Percentiles rank a stretch among this genome's conserved stretches.
Conservation (phyloP, 164 flowering plant genomes). For the Stephania japonica region DNA sequence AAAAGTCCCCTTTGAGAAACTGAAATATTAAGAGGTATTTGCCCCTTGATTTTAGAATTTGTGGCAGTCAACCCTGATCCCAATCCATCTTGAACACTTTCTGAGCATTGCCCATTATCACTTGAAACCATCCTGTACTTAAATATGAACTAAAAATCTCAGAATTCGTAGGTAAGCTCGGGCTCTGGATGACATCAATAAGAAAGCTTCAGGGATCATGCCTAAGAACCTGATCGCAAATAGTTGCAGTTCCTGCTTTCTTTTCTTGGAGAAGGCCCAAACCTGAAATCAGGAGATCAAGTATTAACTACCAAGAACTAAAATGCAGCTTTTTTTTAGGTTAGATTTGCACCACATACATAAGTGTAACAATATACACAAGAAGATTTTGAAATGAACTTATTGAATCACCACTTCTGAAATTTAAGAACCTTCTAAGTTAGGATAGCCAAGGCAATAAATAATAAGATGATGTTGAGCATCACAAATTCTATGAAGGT, state of each 20-base stretch:
- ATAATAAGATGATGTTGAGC: too few relatives aligned
- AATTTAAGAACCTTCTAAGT: not conserved
- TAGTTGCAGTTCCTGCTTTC: not conserved
- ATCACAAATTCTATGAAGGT: too few relatives aligned
- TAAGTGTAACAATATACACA: not conserved
- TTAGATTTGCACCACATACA: too few relatives aligned
- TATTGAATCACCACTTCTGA: not conserved
- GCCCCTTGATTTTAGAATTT: slow-evolving; percentile 9
- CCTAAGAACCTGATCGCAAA: not conserved
- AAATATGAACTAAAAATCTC: not conserved
- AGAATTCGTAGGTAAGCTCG: not conserved
- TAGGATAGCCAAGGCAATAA: too few relatives aligned
- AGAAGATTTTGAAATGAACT: not conserved
- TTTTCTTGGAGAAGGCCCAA: not conserved
- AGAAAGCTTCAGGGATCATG: not conserved
- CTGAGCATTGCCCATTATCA: slow-evolving; percentile 8
- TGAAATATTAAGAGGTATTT: slow-evolving; percentile 15
- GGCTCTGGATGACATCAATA: not conserved
- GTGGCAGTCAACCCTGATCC: slow-evolving; percentile 6
- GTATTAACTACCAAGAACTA: not conserved
- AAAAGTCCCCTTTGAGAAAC: slow-evolving; percentile 22
- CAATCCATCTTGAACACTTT: slow-evolving; percentile 18
- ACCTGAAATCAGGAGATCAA: not conserved
- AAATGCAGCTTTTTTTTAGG: not conserved
- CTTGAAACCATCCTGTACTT: slow-evolving; percentile 15